These are phyloP conservation scores for Fusarium virguliforme DNA, from an alignment of 2,329 filamentous ascomycete genomes.

Conservation along the genomic window DNA sequence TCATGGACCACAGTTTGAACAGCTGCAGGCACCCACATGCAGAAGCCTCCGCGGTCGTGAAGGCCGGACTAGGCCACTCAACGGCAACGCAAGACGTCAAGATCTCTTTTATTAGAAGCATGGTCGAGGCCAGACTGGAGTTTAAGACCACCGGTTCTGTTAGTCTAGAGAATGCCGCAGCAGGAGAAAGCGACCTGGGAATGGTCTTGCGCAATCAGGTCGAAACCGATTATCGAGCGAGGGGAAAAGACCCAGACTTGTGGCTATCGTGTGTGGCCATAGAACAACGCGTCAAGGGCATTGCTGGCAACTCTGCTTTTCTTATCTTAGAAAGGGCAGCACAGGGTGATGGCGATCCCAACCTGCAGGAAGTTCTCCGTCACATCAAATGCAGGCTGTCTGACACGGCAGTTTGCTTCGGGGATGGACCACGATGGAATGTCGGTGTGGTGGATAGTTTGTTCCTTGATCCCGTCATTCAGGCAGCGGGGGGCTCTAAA, in stretches of 20 bases:
- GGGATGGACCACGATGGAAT: slow-evolving; percentile 37
- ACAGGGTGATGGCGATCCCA: slow-evolving; percentile 2
- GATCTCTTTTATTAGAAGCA: slow-evolving; percentile 26
- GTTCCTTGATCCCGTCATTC: slow-evolving; percentile 1
- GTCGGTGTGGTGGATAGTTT: slow-evolving; percentile 4
- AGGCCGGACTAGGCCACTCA: slow-evolving; percentile 28
- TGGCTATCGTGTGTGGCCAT: slow-evolving; percentile 34
- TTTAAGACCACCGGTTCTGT: slow-evolving; percentile 31
- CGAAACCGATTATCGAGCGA: slow-evolving; percentile 25
- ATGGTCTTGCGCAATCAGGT: slow-evolving; percentile 20
- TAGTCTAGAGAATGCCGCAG: slow-evolving; percentile 21
- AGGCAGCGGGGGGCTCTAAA: background rate
- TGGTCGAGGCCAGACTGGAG: slow-evolving; percentile 36
- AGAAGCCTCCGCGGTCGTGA: slow-evolving; percentile 12
- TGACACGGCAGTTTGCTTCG: slow-evolving; percentile 36
- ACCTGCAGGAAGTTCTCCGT: background rate
- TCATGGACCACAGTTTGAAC: slow-evolving; percentile 31
- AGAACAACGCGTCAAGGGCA: slow-evolving; percentile 21
- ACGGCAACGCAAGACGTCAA: slow-evolving; percentile 18
- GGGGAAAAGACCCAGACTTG: slow-evolving; percentile 19
- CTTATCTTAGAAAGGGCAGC: slow-evolving; percentile 19
- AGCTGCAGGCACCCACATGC: slow-evolving; percentile 15
- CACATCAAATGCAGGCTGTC: slow-evolving; percentile 25
- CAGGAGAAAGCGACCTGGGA: slow-evolving; percentile 32
- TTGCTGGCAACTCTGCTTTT: slow-evolving; percentile 19